A percentile compares a stretch with the other conserved stretches of the same genome.
Evolutionary conservation across 2,329 filamentous ascomycete species (phyloP).

Genomic region (Aspergillus melleus): DNA sequence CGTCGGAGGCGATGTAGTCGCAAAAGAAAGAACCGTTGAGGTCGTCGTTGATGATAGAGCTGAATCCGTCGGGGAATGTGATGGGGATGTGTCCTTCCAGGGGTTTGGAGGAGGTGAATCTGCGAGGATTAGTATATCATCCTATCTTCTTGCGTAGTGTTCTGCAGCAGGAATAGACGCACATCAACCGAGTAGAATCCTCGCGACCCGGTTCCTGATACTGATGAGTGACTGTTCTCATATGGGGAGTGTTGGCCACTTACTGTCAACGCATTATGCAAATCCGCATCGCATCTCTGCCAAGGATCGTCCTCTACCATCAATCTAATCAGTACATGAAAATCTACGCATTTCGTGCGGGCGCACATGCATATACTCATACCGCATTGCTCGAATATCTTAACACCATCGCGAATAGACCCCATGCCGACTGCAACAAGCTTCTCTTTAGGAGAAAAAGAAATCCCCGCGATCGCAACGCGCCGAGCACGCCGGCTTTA

Average conservation of each 20-base stretch:
- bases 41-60: slow-evolving; percentile 12
- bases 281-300: no score
- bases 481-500: no score
- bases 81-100: neutral
- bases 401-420: neutral
- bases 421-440: neutral
- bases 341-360: no score
- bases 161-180: neutral
- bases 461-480: neutral
- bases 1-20: slow-evolving; percentile 9
- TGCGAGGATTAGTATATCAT: neutral
- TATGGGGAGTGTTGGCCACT: no score
- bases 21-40: slow-evolving; percentile 24
- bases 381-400: neutral
- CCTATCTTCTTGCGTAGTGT: neutral
- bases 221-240: no score
- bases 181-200: neutral
- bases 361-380: neutral
- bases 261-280: no score
- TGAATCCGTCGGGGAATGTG: slow-evolving; percentile 7
- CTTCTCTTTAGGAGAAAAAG: no score
- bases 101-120: neutral
- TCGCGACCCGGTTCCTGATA: neutral
- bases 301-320: no score
- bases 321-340: no score